Evolutionary conservation across 2,329 filamentous ascomycete species (phyloP), one percentile per base, ranked within the genome.

Genomic region (Fusarium sp.): DNA sequence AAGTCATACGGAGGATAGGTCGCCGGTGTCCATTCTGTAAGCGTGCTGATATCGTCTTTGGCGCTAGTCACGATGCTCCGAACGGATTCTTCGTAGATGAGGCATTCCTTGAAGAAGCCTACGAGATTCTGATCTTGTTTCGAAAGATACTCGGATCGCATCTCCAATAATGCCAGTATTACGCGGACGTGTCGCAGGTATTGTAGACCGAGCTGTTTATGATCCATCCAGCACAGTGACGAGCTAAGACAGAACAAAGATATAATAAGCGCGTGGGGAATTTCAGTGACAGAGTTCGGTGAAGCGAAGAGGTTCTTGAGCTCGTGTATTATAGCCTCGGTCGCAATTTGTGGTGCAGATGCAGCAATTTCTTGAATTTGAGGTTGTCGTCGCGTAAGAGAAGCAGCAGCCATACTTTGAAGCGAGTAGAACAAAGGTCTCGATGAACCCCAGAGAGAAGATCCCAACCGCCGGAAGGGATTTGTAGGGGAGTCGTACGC

Each of bases 391-490:
- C 29, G 37, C 3, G 48, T 53, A 8, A 72, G 35, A 0, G 69
- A 72, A 16, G 69, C 64, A 33, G 69, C 60, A 2, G 69, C 69
- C 69, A 72, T 72, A 26, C 66, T 72, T 15, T 72, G 69, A 2
- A 72, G 59, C 4, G 69, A 72, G 13, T 72, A 72, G 23, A 72
- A 72, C 1, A 72, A 37, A 18, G 57, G 66, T 0, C 57, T 18
- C 0, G 69, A 72, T 1, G 66, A 68, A 1, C 53, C 35, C 69
- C 69, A 72, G 3, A 72, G 31, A 0, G 66, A 72, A 0, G 69
- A 72, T 0, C 66, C 67, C 0, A 72, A 37, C 2, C 38, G 52
- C 12, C 69, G 69, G 11, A 72, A 72, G 0, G 69, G 69, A 28
- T 72, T 72, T 11, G 35, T 43, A 0, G 69, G 69, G 1, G 69